Percentiles rank a stretch among this genome's conserved stretches.
phyloP scores from a whole-genome alignment of 306 rosid genomes.

The Canavalia ensiformis region DNA sequence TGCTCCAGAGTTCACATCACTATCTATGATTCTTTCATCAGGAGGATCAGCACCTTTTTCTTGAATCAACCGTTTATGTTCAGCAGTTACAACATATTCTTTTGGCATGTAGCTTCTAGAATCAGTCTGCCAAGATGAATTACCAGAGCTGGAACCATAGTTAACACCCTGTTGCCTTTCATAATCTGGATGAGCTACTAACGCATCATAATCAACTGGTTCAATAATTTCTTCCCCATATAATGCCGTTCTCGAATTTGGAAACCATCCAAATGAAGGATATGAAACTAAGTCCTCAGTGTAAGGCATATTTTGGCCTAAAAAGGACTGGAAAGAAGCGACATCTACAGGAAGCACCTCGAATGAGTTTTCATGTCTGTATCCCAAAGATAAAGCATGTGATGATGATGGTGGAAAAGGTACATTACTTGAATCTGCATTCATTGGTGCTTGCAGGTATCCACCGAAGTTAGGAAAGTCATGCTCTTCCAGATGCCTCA shows the following conservation, averaged over 20 bases:
- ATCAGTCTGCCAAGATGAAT: conserved; percentile 49
- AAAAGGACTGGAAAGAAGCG: conserved; percentile 56
- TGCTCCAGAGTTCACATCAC: conserved; percentile 50
- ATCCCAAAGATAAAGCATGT: conserved; percentile 59
- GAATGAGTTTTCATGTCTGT: conserved; percentile 52
- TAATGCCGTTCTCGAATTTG: conserved; percentile 51
- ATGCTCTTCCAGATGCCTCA: conserved; percentile 65
- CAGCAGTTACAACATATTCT: conserved; percentile 40
- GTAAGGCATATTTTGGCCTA: conserved; percentile 60
- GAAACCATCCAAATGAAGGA: conserved; percentile 57
- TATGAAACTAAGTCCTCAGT: conserved; percentile 58
- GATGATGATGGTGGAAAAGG: conserved; percentile 58
- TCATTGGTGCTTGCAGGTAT: conserved; percentile 60
- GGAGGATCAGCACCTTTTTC: conserved; percentile 42
- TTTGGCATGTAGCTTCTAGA: conserved; percentile 52
- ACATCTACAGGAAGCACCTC: conserved; percentile 49
- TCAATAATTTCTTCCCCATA: conserved; percentile 54
- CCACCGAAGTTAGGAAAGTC: conserved; percentile 62
- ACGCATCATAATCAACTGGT: conserved; percentile 50
- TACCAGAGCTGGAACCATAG: conserved; percentile 52
- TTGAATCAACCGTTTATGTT: conserved; percentile 44
- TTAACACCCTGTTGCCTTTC: conserved; percentile 58
- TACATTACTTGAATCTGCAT: conserved; percentile 53
- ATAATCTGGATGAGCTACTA: conserved; percentile 51
- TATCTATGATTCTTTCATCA: conserved; percentile 52